phyloP scores from a whole-genome alignment of 2,329 filamentous ascomycete species.

The Esteya vermicola region DNA sequence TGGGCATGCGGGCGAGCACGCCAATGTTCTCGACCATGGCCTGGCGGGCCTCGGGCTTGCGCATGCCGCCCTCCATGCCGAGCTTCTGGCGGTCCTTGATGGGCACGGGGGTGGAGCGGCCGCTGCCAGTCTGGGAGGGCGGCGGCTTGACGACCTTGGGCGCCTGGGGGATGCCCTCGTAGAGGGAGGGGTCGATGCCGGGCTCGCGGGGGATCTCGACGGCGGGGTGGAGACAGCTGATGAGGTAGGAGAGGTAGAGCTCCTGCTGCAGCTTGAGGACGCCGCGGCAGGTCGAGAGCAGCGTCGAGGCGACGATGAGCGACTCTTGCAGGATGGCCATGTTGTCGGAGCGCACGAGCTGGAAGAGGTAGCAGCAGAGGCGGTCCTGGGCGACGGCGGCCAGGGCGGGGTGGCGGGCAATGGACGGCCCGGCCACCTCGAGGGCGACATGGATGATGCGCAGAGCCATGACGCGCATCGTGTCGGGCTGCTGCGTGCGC shows the following conservation, averaged over 20 bases:
- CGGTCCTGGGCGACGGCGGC: slow-evolving; percentile 84
- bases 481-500: slow-evolving; percentile 81
- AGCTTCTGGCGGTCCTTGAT: slow-evolving; percentile 87
- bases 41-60: slow-evolving; percentile 89
- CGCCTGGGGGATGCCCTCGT: slow-evolving; percentile 82
- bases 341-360: slow-evolving; percentile 90
- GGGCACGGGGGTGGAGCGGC: slow-evolving; percentile 76
- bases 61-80: slow-evolving; percentile 77
- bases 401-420: slow-evolving; percentile 79
- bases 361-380: slow-evolving; percentile 86
- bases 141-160: slow-evolving; percentile 73
- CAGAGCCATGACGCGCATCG: slow-evolving; percentile 93
- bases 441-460: slow-evolving; percentile 94
- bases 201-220: slow-evolving; percentile 85
- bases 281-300: slow-evolving; percentile 77
- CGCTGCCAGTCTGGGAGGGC: slow-evolving; percentile 60
- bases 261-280: slow-evolving; percentile 95
- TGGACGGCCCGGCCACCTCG: slow-evolving; percentile 89
- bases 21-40: slow-evolving; percentile 97
- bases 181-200: slow-evolving; percentile 80
- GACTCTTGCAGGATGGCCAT: slow-evolving; percentile 91
- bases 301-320: slow-evolving; percentile 76
- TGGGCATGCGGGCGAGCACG: slow-evolving; percentile 80
- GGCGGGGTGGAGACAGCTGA: slow-evolving; percentile 85
- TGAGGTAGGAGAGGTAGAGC: slow-evolving; percentile 83